Conservation (phyloP, 768 basidiomycete species). For the Panus rudis region DNA sequence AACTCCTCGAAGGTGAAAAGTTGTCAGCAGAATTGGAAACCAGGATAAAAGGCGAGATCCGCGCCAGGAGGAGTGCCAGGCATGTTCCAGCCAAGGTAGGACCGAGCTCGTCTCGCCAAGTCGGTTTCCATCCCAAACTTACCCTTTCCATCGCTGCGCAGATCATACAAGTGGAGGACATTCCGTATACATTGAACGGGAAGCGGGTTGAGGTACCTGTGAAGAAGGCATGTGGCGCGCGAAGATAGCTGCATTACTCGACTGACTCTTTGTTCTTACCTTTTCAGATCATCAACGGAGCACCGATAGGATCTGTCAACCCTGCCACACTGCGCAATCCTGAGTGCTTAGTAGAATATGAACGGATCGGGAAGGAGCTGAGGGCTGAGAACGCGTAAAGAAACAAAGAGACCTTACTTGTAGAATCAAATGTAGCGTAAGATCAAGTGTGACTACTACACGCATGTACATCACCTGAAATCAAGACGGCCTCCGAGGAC, state of each 20-base stretch:
- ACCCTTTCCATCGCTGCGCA: conserved; percentile 20
- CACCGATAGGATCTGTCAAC: conserved; percentile 60
- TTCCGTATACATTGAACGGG: conserved; percentile 76
- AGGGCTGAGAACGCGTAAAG: conserved; percentile 36
- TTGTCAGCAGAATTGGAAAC: conserved; percentile 47
- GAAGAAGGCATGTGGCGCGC: conserved; percentile 48
- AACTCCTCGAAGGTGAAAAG: conserved; percentile 42
- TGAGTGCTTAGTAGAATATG: conserved; percentile 60
- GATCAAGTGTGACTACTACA: no score
- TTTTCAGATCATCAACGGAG: conserved; percentile 70
- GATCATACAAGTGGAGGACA: conserved; percentile 64
- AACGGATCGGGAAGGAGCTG: conserved; percentile 41
- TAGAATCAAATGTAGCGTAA: no score
- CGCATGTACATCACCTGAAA: no score
- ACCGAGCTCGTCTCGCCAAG: conserved; percentile 6
- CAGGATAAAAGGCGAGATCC: conserved; percentile 54
- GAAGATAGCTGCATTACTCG: conserved; percentile 1
- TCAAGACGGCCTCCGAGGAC: no score
- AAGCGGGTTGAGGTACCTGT: conserved; percentile 77
- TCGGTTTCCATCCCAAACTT: conserved; percentile 7
- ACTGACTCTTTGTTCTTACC: conserved; percentile 2
- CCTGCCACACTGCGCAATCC: conserved; percentile 69
- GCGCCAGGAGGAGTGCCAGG: conserved; percentile 56
- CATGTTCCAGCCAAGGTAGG: conserved; percentile 72
- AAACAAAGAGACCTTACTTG: no score